phyloP scores from a whole-genome alignment of 768 basidiomycete species.

The Harrya chromipes region DNA sequence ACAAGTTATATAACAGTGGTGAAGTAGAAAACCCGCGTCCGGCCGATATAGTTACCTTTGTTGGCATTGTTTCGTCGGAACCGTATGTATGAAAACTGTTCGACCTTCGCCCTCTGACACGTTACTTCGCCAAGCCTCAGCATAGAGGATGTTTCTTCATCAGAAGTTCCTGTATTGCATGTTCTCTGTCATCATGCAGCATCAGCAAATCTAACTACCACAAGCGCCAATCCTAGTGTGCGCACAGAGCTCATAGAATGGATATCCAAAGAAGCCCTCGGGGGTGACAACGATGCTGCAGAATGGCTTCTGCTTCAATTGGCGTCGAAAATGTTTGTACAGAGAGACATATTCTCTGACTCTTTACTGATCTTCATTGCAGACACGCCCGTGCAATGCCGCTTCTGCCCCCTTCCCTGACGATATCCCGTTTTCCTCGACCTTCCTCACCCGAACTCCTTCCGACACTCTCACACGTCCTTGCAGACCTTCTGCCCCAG shows the following conservation, averaged over 20 bases:
- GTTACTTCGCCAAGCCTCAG: constrained; percentile 30
- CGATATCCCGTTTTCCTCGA: constrained; percentile 59
- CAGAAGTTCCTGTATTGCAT: constrained; percentile 62
- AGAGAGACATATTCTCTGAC: not conserved
- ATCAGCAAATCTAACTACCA: not conserved
- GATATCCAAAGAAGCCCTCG: constrained; percentile 70
- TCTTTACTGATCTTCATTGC: constrained; percentile 1
- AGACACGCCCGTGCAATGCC: constrained; percentile 69
- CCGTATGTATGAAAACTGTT: constrained; percentile 42
- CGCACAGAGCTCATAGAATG: constrained; percentile 62
- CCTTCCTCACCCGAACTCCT: constrained; percentile 26
- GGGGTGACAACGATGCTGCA: constrained; percentile 64
- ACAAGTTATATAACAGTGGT: constrained; percentile 57
- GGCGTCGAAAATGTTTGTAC: constrained; percentile 61
- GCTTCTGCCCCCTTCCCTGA: constrained; percentile 64
- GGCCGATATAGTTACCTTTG: constrained; percentile 63
- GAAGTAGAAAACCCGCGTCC: constrained; percentile 47
- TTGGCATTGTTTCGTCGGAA: constrained; percentile 71
- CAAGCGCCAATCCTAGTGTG: constrained; percentile 21
- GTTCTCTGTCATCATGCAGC: constrained; percentile 46
- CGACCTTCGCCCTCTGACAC: constrained; percentile 13
- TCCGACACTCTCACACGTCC: constrained; percentile 52
- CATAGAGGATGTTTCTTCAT: constrained; percentile 35
- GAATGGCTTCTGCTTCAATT: constrained; percentile 69
- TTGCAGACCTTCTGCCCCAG: constrained; percentile 59